These are phyloP conservation scores for Malassezia brasiliensis DNA, from an alignment of 1,284 basidiomycete species.

Conservation along the genomic window DNA sequence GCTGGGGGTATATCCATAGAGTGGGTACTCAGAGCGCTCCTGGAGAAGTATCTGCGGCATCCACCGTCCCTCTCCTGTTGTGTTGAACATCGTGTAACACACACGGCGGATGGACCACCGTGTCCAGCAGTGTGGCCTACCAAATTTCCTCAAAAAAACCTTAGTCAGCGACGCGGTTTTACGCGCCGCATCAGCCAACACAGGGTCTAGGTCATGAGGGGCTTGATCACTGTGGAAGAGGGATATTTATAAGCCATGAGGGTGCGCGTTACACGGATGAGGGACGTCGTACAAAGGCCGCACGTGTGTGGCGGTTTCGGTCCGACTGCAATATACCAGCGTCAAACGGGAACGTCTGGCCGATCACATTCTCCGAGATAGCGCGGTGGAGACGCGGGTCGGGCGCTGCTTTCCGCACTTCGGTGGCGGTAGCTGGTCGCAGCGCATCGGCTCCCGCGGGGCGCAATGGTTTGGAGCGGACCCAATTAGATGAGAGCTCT, in stretches of 20 bases:
- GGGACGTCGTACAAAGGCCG: not conserved
- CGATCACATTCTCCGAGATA: conserved; percentile 16
- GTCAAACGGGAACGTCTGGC: conserved; percentile 14
- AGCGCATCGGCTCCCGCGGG: no score
- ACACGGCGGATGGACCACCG: no score
- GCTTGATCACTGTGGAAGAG: no score
- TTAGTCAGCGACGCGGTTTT: no score
- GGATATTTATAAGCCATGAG: no score
- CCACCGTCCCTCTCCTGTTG: no score
- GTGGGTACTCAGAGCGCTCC: not conserved
- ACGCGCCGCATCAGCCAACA: no score
- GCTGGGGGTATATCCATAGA: conserved; percentile 20
- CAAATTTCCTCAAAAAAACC: no score
- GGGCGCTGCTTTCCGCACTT: not conserved
- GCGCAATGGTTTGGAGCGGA: not conserved
- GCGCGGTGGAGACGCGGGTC: conserved; percentile 6
- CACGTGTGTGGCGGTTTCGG: not conserved
- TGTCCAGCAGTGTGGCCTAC: no score
- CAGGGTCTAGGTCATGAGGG: no score
- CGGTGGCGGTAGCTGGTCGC: no score
- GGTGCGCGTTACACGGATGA: not conserved
- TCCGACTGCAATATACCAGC: not conserved
- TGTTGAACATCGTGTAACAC: no score
- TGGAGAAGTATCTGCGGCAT: not conserved
- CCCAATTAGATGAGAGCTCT: conserved; percentile 18